Evolutionary conservation across 495 filamentous ascomycete genomes (phyloP).

Genomic region (Podospora tetraspora): DNA sequence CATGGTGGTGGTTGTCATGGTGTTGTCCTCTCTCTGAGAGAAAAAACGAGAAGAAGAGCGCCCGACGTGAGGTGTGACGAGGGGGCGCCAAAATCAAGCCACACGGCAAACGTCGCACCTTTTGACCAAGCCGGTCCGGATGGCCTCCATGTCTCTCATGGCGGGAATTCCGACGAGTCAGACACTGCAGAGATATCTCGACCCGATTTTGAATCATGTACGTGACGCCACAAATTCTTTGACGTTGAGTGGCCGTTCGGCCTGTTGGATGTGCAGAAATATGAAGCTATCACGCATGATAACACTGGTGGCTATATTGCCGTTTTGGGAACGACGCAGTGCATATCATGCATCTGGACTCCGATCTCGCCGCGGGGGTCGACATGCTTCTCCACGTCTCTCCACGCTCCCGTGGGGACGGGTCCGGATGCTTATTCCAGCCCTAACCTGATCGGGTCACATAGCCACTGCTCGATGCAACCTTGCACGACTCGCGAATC

Average conservation of each 20-base stretch:
- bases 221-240: neutral
- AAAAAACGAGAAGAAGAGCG: neutral
- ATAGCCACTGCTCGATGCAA: constrained; percentile 7
- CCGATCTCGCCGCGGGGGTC: constrained; percentile 8
- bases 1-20: constrained; percentile 5
- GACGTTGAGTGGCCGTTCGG: neutral
- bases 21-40: neutral
- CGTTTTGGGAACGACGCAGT: constrained; percentile 11
- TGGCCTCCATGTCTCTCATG: neutral
- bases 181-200: neutral
- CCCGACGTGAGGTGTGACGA: neutral
- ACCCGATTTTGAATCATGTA: neutral
- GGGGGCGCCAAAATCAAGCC: neutral
- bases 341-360: neutral
- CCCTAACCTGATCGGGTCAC: neutral
- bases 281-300: neutral
- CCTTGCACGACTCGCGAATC: neutral
- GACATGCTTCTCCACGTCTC: neutral
- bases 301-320: constrained; percentile 12
- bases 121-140: neutral
- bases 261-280: neutral
- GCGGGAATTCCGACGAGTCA: neutral
- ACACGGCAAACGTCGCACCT: neutral
- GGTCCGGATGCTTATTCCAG: neutral
- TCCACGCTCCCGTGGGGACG: neutral